Base-by-base conservation (phyloP, 1,284 basidiomycete species). In the Clitocybe nebularis region DNA sequence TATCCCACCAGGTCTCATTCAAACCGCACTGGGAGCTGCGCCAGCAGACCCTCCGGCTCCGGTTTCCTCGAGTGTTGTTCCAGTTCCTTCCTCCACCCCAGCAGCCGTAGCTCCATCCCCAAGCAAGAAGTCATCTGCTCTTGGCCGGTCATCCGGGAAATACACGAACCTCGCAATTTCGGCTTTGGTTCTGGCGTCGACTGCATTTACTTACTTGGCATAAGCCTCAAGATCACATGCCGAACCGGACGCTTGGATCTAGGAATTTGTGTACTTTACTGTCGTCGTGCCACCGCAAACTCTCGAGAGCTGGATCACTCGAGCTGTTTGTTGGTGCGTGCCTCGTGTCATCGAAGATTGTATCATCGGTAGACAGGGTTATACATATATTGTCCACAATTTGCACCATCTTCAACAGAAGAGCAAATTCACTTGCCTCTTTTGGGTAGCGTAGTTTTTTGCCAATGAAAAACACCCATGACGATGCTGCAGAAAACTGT, bases 1-100 rank as follows among this genome's bases (percentile, higher is more conserved):
- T 16, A 55, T 55, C 17, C 51, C 53, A 29, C 47, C 45, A 16
- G 45, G 49, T 41, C 39, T 55, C 17, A 24, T 49, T 3, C 30
- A 36, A 11, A 38, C 49, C 16, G 51, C 49, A 14, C 20, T 49
- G 23, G 29, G 44, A 45, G 23, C 38, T 29, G 30, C 14, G 3
- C 28, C 34, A 16, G 22, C 22, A 21, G 25, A 42, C 6, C n/a
- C 40, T 1, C 36, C 47, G 4, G 24, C 37, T 16, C 23, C 47
- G 1, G n/a, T n/a, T n/a, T 9, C 45, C 9, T 17, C 37, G n/a
- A 19, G 37, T 2, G 24, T 22, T 10, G 21, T 36, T 20, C 20
- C 49, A 6, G 7, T 39, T 19, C n/a, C 49, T 1, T 32, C 47
- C 28, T 28, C 42, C 9, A 21, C 43, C 9, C 19, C 39, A 10